Percentiles rank a stretch among this genome's conserved stretches.
Conservation (phyloP, 257 asterid genomes). For the Lycium ferocissimum region DNA sequence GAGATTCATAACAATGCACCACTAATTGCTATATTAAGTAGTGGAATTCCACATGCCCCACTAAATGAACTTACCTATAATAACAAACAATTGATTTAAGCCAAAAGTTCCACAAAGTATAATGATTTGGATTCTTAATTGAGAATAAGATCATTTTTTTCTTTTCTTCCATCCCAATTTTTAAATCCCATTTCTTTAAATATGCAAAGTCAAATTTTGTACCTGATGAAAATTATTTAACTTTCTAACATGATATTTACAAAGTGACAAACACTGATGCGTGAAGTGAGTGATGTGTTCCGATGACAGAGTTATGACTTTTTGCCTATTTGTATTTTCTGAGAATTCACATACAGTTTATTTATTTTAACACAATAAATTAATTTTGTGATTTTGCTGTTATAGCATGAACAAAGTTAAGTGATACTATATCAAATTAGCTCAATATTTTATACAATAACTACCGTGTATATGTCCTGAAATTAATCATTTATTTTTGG, state of each 20-base stretch:
- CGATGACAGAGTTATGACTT: too few relatives aligned
- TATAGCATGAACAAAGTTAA: neutral
- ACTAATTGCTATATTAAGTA: neutral
- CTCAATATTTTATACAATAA: neutral
- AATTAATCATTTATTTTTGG: neutral
- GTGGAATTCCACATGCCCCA: constrained; percentile 19
- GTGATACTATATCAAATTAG: neutral
- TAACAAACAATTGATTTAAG: neutral
- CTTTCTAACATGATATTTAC: neutral
- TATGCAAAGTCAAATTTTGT: neutral
- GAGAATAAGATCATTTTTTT: neutral
- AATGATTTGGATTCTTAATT: neutral
- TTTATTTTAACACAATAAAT: neutral
- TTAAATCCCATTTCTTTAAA: constrained; percentile 14
- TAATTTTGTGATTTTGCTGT: neutral
- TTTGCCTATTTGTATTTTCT: neutral
- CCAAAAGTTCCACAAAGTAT: neutral
- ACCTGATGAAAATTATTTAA: neutral
- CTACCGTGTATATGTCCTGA: neutral
- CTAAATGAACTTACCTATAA: neutral
- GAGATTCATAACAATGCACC: neutral
- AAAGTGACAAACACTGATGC: neutral
- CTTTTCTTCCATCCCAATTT: neutral
- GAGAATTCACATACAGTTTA: neutral
- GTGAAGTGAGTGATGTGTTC: neutral